Evolutionary conservation across 805 yeast species (phyloP), one percentile per base, ranked within the genome.

Genomic region (Lachancea nothofagi): DNA sequence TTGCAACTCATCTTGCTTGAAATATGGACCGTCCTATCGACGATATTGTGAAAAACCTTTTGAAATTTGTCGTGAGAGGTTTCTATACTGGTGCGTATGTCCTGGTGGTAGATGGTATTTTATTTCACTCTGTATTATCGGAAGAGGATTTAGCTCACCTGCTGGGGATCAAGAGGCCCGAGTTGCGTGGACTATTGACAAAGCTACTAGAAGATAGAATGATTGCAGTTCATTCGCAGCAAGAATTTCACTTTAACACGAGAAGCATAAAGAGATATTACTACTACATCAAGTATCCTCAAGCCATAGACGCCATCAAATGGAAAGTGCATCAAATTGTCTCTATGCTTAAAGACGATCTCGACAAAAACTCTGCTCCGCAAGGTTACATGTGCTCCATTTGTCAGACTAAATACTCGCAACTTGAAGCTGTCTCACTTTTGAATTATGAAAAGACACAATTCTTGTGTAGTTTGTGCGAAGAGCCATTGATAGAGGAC

Each of bases 281-380:
- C 53, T 93, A 82, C 64, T 93, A 76, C 61, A 80, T 90, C 40
- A 96, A 87, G 56, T 78, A 76, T 57, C 86, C 96, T 2, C 95
- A 88, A 60, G 95, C 97, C 0, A 85, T 93, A 29, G 98, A 93
- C 64, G 78, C 96, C 3, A 78, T 93, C 57, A 93, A 93, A 63
- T 93, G 97, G 97, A 88, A 89, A 56, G 84, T 90, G 43, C 96
- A 90, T 59, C 77, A 84, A 33, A 73, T 93, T 20, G 97, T 86
- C 10, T 81, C 80, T 50, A 61, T 71, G 40, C 70, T 89, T 41
- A 86, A 86, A 55, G 85, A 83, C 47, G 95, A 88, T 53, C 74
- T 90, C 65, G 80, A 86, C 37, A 83, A 79, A 47, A 84, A 82
- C 53, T 79, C 87, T 19, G 89, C 87, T 50, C 95, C 97, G 1